Evolutionary conservation across 495 filamentous ascomycete species (phyloP).

Genomic region (Cudoniella acicularis): DNA sequence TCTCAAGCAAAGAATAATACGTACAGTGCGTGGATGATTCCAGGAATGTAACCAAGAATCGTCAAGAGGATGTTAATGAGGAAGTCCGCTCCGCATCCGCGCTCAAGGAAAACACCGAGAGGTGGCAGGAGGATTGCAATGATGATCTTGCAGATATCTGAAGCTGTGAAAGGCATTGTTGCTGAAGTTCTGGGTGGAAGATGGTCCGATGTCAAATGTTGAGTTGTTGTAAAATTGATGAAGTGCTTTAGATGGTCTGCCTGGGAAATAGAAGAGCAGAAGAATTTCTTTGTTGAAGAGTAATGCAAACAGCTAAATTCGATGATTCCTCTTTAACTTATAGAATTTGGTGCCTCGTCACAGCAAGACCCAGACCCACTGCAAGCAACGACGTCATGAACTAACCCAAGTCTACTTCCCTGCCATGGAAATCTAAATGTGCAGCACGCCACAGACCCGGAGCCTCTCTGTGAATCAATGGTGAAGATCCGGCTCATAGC

Average conservation of each 20-base stretch:
- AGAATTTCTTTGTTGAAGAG: background rate
- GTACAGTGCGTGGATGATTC: conserved; percentile 71
- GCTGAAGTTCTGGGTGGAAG: background rate
- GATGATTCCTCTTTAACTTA: background rate
- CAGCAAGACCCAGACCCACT: background rate
- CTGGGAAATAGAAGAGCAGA: too few species aligned
- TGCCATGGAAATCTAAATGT: background rate
- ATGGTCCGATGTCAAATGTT: background rate
- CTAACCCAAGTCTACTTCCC: background rate
- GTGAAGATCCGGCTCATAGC: background rate
- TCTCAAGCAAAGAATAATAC: too few species aligned
- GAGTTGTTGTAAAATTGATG: background rate
- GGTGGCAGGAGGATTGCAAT: conserved; percentile 84
- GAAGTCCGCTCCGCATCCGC: conserved; percentile 77
- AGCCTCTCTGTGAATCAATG: background rate
- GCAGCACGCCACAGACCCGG: background rate
- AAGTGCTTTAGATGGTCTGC: too few species aligned
- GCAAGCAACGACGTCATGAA: background rate
- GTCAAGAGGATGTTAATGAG: conserved; percentile 86
- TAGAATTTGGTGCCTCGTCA: background rate
- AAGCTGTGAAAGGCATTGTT: conserved; percentile 55
- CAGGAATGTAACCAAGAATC: conserved; percentile 76
- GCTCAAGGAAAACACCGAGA: conserved; percentile 27
- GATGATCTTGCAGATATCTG: conserved; percentile 88
- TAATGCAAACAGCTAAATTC: too few species aligned